Percentiles rank a stretch among this genome's conserved stretches.
Evolutionary conservation across 2,329 filamentous ascomycete genomes (phyloP).

Genomic region (Colletotrichum euphorbiae): DNA sequence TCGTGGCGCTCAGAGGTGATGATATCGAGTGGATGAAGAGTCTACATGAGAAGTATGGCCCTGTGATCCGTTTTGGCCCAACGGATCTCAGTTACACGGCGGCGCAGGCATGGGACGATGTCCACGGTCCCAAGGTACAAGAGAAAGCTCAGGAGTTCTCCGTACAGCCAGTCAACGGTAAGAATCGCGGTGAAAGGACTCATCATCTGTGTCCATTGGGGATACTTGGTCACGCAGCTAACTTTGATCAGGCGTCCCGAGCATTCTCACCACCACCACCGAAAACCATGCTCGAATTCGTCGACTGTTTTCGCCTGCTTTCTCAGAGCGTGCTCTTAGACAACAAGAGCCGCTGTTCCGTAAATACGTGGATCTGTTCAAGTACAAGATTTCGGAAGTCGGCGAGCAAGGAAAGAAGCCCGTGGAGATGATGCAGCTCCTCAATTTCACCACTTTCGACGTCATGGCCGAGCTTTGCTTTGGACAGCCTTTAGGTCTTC

Average conservation of each 20-base stretch:
- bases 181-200: background rate
- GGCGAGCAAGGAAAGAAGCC: constrained; percentile 25
- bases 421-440: constrained; percentile 41
- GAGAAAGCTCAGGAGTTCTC: constrained; percentile 41
- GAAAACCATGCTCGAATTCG: constrained; percentile 41
- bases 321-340: constrained; percentile 41
- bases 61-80: constrained; percentile 41
- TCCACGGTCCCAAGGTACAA: constrained; percentile 37
- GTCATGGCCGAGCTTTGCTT: constrained; percentile 43
- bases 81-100: constrained; percentile 43
- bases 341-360: constrained; percentile 46
- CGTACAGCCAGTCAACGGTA: constrained; percentile 41
- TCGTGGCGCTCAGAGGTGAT: constrained; percentile 37
- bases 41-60: constrained; percentile 42
- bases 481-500: constrained; percentile 39
- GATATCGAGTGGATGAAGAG: constrained; percentile 42
- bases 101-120: constrained; percentile 42
- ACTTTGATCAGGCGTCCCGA: constrained; percentile 25
- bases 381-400: constrained; percentile 50
- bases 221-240: background rate
- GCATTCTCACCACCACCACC: constrained; percentile 40
- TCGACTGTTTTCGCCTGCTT: constrained; percentile 42
- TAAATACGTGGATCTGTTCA: constrained; percentile 52
- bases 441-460: constrained; percentile 43
- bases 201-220: accelerated